Conservation (phyloP, 176 grass and related monocot species). For the Areca catechu region DNA sequence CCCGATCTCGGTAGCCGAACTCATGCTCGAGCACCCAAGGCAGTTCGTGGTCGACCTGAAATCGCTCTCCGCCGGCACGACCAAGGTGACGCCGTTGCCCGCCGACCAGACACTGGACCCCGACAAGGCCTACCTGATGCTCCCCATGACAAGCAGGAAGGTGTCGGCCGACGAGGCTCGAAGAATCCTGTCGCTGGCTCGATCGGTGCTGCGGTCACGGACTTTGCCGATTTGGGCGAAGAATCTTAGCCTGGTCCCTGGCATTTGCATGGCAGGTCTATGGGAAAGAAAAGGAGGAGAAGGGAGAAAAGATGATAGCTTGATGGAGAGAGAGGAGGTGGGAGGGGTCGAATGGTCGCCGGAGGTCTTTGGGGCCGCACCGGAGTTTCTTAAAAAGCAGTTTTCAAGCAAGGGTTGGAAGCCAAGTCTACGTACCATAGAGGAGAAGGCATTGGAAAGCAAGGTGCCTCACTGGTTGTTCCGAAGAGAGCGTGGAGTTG, state of each 20-base stretch:
- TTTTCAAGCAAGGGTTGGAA: conserved; percentile 77
- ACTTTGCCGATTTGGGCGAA: no score
- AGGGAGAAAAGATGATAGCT: not conserved
- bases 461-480: conserved; percentile 82
- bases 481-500: conserved; percentile 10
- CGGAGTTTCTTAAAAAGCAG: conserved; percentile 64
- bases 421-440: conserved; percentile 70
- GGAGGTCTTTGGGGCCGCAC: conserved; percentile 35
- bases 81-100: conserved; percentile 54
- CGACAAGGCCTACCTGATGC: conserved; percentile 56
- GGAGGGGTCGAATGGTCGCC: not conserved
- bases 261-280: no score
- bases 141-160: conserved; percentile 62
- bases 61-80: not conserved
- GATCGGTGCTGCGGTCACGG: no score
- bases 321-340: conserved; percentile 4
- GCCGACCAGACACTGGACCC: conserved; percentile 69
- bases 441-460: conserved; percentile 42
- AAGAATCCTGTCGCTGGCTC: conserved; percentile 37
- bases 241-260: no score
- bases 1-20: conserved; percentile 72
- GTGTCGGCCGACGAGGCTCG: conserved; percentile 61
- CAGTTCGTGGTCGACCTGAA: conserved; percentile 79
- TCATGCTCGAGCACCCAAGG: conserved; percentile 88
- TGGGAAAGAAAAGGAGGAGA: no score